Conservation (phyloP, 176 grass and related monocot genomes). For the Bonia amplexicaulis region DNA sequence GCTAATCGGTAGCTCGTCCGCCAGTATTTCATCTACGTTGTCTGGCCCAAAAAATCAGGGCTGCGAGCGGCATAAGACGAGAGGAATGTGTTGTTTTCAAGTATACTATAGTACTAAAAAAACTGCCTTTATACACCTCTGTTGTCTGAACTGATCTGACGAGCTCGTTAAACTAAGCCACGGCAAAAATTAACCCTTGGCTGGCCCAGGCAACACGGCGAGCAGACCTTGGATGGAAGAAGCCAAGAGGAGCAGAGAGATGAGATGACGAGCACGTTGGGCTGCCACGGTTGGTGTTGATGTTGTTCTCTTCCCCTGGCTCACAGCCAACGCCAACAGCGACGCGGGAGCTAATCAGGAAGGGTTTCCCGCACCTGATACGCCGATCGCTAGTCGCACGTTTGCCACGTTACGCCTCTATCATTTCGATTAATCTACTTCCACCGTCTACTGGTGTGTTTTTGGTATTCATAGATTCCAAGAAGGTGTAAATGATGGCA, state of each 20-base stretch:
- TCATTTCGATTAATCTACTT: not conserved
- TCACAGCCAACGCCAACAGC: constrained; percentile 29
- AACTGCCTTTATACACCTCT: not conserved
- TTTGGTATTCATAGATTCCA: no score
- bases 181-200: not conserved
- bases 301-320: constrained; percentile 1
- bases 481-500: no score
- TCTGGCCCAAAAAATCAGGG: no score
- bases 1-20: not conserved
- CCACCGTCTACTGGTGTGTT: not conserved
- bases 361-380: not conserved
- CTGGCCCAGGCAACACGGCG: not conserved
- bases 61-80: no score
- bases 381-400: not conserved
- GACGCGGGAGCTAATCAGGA: constrained; percentile 9
- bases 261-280: constrained; percentile 7
- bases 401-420: not conserved
- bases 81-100: not conserved
- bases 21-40: no score
- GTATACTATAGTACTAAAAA: no score
- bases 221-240: not conserved
- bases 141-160: not conserved
- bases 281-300: constrained; percentile 29
- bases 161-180: not conserved
- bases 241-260: not conserved